Conservation (phyloP, 2,329 filamentous ascomycete species). For the Colletotrichum navitas region DNA sequence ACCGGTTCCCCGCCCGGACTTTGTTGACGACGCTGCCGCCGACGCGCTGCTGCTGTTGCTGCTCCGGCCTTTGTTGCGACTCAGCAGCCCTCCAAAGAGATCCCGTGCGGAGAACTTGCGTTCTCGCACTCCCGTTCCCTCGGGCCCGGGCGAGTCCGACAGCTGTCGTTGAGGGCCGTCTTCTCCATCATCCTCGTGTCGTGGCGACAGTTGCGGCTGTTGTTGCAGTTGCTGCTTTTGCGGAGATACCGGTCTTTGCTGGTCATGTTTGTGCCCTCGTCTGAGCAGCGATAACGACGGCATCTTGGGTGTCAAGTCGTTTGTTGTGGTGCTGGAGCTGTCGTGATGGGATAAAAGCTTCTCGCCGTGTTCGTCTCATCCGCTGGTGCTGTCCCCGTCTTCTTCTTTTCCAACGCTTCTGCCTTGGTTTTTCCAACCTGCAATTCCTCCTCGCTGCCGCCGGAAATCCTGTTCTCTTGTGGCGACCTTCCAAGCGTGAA, state of each 20-base stretch:
- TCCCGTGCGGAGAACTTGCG: conserved; percentile 49
- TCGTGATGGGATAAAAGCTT: conserved; percentile 11
- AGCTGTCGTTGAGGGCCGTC: neutral
- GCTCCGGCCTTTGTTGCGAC: conserved; percentile 44
- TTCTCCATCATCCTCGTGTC: conserved; percentile 18
- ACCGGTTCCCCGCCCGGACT: conserved; percentile 27
- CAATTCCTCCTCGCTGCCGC: neutral
- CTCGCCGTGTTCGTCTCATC: conserved; percentile 33
- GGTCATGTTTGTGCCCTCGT: conserved; percentile 44
- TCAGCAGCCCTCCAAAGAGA: conserved; percentile 50
- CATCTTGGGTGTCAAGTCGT: conserved; percentile 45
- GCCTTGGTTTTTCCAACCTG: neutral
- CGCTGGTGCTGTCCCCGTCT: conserved; percentile 11
- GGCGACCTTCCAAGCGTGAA: conserved; percentile 16
- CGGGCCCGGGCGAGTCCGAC: conserved; percentile 11
- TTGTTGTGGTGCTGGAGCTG: neutral
- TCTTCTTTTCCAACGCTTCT: neutral
- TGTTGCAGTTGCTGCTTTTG: conserved; percentile 28
- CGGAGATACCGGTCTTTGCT: conserved; percentile 27
- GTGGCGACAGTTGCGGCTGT: conserved; percentile 16
- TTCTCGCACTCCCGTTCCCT: conserved; percentile 38
- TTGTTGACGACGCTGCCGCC: conserved; percentile 22
- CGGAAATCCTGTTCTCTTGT: conserved; percentile 4
- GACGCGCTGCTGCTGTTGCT: conserved; percentile 18
- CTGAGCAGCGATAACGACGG: conserved; percentile 51